Percentiles rank a stretch among this genome's conserved stretches.
phyloP scores from a whole-genome alignment of 306 rosid genomes.

The Crataegus laevigata region DNA sequence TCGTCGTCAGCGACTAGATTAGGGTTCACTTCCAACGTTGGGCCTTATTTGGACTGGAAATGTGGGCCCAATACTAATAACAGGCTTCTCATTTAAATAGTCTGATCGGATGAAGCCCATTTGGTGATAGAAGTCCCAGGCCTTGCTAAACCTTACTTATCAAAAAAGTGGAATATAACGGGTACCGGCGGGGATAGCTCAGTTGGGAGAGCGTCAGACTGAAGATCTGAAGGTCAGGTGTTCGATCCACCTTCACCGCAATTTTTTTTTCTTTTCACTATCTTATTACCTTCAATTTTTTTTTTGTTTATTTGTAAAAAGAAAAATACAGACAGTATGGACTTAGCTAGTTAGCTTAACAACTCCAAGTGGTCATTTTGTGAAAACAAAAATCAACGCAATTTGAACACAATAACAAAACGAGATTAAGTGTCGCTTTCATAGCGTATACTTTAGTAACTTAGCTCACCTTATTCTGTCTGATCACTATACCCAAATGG shows the following conservation, averaged over 20 bases:
- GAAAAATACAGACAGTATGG: too few relatives aligned
- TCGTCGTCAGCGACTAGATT: background rate
- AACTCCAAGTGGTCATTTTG: too few relatives aligned
- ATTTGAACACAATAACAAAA: background rate
- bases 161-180: fast-evolving
- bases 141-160: background rate
- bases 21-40: constrained; percentile 7
- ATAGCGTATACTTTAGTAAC: fast-evolving
- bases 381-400: background rate
- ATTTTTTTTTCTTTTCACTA: background rate
- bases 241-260: constrained; percentile 80
- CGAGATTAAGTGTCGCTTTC: background rate
- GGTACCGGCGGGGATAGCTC: constrained; percentile 51
- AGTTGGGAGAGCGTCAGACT: constrained; percentile 92
- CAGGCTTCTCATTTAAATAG: background rate
- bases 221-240: constrained; percentile 70
- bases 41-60: background rate
- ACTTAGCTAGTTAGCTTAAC: too few relatives aligned
- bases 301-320: background rate
- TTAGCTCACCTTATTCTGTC: fast-evolving
- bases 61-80: background rate
- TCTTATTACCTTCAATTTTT: background rate
- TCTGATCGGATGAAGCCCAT: background rate
- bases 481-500: too few relatives aligned
- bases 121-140: background rate